Conservation (phyloP, 257 asterid genomes). For the Phtheirospermum japonicum region DNA sequence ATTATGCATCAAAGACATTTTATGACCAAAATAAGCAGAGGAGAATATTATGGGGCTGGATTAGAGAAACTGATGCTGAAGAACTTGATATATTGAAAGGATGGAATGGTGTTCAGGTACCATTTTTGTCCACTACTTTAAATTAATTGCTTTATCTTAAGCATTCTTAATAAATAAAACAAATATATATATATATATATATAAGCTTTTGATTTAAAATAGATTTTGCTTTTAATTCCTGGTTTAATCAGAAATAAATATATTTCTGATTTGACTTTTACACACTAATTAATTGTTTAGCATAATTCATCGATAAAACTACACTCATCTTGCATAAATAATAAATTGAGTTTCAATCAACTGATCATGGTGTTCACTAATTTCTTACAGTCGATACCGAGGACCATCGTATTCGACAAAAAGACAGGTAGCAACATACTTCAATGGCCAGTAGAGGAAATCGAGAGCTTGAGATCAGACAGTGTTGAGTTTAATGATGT, state of each 20-base stretch:
- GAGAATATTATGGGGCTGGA: slow-evolving; percentile 84
- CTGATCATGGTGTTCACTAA: not conserved
- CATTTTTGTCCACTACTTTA: not conserved
- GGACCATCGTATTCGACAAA: slow-evolving; percentile 61
- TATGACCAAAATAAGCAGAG: slow-evolving; percentile 56
- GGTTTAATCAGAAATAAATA: no score
- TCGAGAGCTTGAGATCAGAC: slow-evolving; percentile 64
- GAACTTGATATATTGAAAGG: slow-evolving; percentile 56
- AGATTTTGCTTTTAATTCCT: no score
- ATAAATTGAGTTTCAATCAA: not conserved
- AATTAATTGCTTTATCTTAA: no score
- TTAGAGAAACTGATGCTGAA: slow-evolving; percentile 65
- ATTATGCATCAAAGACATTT: slow-evolving; percentile 78
- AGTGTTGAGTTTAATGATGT: slow-evolving; percentile 40
- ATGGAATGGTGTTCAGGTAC: slow-evolving; percentile 74
- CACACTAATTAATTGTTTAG: no score
- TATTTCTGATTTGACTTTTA: no score
- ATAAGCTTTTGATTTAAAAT: no score
- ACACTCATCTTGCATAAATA: no score
- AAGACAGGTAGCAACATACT: slow-evolving; percentile 58
- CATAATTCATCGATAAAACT: no score
- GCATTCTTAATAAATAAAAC: no score
- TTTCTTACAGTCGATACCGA: slow-evolving; percentile 59
- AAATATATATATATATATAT: no score
- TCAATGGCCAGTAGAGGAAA: slow-evolving; percentile 86